These are phyloP conservation scores for Yamadazyma sp. DNA, from an alignment of 805 yeast genomes.

Conservation along the genomic window DNA sequence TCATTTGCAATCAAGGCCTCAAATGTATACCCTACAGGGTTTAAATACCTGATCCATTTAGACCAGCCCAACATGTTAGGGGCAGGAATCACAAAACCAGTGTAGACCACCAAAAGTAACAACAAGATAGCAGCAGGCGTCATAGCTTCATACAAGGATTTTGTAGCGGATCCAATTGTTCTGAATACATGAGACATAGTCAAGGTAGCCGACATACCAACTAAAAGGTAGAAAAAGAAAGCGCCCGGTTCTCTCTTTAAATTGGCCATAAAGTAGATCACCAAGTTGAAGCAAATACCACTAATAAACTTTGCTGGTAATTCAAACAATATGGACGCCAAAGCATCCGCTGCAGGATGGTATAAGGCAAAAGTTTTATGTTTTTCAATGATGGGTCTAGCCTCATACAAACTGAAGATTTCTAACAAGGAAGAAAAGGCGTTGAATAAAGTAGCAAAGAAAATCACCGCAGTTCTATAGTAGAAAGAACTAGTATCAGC, in stretches of 20 bases:
- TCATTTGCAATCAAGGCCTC: conserved; percentile 69
- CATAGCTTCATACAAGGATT: conserved; percentile 45
- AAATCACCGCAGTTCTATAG: conserved; percentile 62
- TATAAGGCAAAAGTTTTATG: conserved; percentile 73
- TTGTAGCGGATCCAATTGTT: conserved; percentile 45
- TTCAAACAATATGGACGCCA: conserved; percentile 60
- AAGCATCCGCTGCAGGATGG: conserved; percentile 72
- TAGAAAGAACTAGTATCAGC: conserved; percentile 54
- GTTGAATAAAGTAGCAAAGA: conserved; percentile 60
- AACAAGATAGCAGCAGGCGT: conserved; percentile 47
- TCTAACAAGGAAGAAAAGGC: conserved; percentile 63
- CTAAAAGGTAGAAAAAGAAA: conserved; percentile 38
- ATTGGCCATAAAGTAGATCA: conserved; percentile 51
- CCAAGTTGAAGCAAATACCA: conserved; percentile 31
- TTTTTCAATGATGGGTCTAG: conserved; percentile 66
- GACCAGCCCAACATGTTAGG: conserved; percentile 65
- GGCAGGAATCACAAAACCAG: conserved; percentile 48
- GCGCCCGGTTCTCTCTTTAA: conserved; percentile 37
- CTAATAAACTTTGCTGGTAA: conserved; percentile 56
- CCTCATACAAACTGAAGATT: conserved; percentile 56
- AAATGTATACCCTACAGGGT: conserved; percentile 43
- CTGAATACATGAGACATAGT: conserved; percentile 45
- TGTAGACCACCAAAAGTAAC: conserved; percentile 56
- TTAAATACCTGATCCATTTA: conserved; percentile 47
- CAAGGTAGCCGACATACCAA: conserved; percentile 32